Conservation (phyloP, 495 filamentous ascomycete species). For the Penicillium ochrochloron region DNA sequence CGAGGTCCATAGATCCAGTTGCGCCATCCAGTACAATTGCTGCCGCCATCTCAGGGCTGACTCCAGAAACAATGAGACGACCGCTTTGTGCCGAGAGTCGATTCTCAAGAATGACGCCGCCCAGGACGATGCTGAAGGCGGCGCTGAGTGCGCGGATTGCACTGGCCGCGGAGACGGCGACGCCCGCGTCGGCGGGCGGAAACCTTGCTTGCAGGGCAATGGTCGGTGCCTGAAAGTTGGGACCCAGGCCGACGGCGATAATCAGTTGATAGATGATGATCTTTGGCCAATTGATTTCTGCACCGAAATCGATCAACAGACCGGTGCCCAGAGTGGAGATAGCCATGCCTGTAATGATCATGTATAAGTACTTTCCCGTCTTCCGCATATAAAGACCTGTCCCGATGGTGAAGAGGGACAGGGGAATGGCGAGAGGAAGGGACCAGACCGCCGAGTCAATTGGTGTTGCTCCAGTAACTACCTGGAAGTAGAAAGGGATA, state of each 20-base stretch:
- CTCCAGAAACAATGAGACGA: background rate
- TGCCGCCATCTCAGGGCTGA: background rate
- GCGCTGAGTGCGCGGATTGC: background rate
- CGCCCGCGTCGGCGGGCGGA: background rate
- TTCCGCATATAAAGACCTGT: conserved; percentile 54
- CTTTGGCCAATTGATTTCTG: conserved; percentile 57
- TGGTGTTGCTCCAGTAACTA: conserved; percentile 64
- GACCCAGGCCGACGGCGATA: conserved; percentile 60
- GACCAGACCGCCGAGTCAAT: conserved; percentile 73
- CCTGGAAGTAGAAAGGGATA: conserved; percentile 59
- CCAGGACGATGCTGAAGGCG: background rate
- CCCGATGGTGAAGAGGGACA: conserved; percentile 59
- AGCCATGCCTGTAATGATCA: conserved; percentile 60
- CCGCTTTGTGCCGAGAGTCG: background rate
- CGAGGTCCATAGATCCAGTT: background rate
- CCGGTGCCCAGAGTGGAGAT: conserved; percentile 68
- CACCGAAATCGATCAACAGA: conserved; percentile 62
- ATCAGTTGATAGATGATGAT: conserved; percentile 60
- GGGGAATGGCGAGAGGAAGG: conserved; percentile 66
- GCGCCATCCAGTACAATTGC: background rate
- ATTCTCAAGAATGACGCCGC: background rate
- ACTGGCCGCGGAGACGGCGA: background rate
- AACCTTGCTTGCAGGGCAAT: conserved; percentile 3
- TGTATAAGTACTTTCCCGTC: conserved; percentile 52
- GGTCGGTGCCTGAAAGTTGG: conserved; percentile 59